A percentile compares a stretch with the other conserved stretches of the same genome.
These are phyloP conservation scores for Gigaspora rosea DNA, from an alignment of 192 early-diverging fungal genomes.

Conservation along the genomic window DNA sequence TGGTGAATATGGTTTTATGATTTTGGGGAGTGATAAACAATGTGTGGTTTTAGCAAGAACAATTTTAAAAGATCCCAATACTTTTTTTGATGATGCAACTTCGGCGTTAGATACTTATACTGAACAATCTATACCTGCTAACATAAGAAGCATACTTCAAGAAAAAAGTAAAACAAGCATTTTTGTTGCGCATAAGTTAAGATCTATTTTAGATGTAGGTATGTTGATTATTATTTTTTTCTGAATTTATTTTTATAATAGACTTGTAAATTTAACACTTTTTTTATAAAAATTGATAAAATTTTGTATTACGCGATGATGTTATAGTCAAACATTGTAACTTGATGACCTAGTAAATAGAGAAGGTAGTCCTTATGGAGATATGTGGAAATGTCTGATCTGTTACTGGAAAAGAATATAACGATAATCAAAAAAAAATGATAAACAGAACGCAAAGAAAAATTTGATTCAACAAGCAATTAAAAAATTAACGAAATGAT, in stretches of 20 bases:
- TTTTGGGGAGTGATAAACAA: constrained; percentile 90
- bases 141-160: constrained; percentile 84
- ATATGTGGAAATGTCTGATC: constrained; percentile 72
- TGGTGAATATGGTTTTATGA: constrained; percentile 84
- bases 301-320: constrained; percentile 89
- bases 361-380: constrained; percentile 73
- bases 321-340: constrained; percentile 79
- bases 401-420: too few relatives aligned
- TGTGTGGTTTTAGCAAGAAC: constrained; percentile 88
- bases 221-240: constrained; percentile 7
- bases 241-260: constrained; percentile 3
- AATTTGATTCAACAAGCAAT: too few relatives aligned
- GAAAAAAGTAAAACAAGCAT: constrained; percentile 79
- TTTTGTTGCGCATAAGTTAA: constrained; percentile 92
- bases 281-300: constrained; percentile 76
- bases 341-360: constrained; percentile 74
- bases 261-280: constrained; percentile 7
- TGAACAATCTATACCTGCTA: constrained; percentile 81
- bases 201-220: constrained; percentile 85
- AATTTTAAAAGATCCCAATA: constrained; percentile 88
- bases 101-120: constrained; percentile 86
- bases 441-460: too few relatives aligned
- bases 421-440: too few relatives aligned
- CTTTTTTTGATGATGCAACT: constrained; percentile 92
- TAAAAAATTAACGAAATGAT: too few relatives aligned